phyloP scores from a whole-genome alignment of 768 basidiomycete genomes.

The Lentinula lateritia region DNA sequence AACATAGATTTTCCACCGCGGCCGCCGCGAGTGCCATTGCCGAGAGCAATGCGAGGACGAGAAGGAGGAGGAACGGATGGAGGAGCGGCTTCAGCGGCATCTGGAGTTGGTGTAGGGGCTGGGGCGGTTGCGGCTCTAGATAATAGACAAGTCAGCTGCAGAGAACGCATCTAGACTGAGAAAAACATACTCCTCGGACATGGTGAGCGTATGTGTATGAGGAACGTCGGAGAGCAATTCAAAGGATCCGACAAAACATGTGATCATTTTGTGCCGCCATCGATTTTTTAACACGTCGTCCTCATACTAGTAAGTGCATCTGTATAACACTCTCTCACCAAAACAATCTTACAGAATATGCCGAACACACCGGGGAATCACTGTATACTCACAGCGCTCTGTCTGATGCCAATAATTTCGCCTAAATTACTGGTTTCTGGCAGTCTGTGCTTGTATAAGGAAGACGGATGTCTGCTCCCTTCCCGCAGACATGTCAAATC shows the following conservation, averaged over 20 bases:
- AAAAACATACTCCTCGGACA: background rate
- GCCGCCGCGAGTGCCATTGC: conserved; percentile 42
- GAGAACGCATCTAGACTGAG: background rate
- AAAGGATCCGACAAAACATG: background rate
- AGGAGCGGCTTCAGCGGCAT: background rate
- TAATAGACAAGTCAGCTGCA: background rate
- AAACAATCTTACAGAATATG: background rate
- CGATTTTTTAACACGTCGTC: background rate
- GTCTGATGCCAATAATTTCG: background rate
- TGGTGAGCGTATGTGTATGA: background rate
- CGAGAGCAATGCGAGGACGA: background rate
- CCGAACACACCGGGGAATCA: background rate
- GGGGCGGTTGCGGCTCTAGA: background rate
- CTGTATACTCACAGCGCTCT: background rate
- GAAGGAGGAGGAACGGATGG: background rate
- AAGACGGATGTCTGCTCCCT: background rate
- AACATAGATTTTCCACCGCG: conserved; percentile 89
- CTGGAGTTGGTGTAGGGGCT: background rate
- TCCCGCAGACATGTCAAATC: background rate
- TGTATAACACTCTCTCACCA: background rate
- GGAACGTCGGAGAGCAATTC: background rate
- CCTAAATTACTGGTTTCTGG: background rate
- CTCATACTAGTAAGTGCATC: too few relatives aligned
- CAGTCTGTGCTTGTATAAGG: background rate
- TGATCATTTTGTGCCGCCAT: background rate